phyloP scores from a whole-genome alignment of 345 rosid genomes.

The Kandelia obovata region DNA sequence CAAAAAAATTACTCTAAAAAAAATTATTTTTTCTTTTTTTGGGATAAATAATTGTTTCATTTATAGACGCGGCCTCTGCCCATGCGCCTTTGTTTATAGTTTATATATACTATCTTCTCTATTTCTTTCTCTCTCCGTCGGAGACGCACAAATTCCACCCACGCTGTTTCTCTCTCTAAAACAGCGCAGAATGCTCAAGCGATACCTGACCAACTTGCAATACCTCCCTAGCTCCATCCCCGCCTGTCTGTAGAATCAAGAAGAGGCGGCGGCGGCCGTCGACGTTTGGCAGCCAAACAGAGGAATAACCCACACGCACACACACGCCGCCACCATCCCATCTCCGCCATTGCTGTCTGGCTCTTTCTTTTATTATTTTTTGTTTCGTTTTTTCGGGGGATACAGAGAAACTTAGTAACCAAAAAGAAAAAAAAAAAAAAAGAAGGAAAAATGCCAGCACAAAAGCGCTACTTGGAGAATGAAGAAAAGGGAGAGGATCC shows the following conservation, averaged over 20 bases:
- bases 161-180: not conserved
- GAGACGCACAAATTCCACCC: too few species aligned
- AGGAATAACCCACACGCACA: too few species aligned
- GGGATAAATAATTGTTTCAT: too few species aligned
- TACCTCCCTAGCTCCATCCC: not conserved
- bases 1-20: too few species aligned
- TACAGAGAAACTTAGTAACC: not conserved
- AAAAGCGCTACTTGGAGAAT: constrained; percentile 17
- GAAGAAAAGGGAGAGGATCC: not conserved
- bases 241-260: not conserved
- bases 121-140: not conserved
- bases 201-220: not conserved
- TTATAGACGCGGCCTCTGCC: too few species aligned
- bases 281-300: too few species aligned
- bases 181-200: constrained; percentile 1
- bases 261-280: not conserved
- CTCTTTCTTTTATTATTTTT: not conserved
- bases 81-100: too few species aligned
- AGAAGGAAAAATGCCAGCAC: constrained; percentile 19
- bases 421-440: not conserved
- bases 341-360: too few species aligned
- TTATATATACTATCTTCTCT: too few species aligned
- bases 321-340: too few species aligned
- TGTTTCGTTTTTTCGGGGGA: not conserved
- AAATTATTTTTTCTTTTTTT: too few species aligned